Evolutionary conservation across 2,329 filamentous ascomycete species (phyloP).

Genomic region (Arthroderma sp.): DNA sequence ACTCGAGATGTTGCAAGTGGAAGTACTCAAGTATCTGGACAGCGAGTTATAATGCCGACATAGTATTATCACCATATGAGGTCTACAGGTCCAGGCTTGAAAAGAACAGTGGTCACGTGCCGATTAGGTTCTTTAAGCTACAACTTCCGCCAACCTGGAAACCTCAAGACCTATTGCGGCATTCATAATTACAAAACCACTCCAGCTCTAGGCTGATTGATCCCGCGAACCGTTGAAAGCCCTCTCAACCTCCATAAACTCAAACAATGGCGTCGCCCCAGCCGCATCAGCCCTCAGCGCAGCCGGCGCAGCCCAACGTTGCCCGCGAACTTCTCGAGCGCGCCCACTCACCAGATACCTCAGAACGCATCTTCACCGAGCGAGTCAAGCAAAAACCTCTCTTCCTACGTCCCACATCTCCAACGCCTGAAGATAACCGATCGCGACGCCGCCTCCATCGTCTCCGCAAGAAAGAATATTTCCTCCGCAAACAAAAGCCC

Average conservation of each 20-base stretch:
- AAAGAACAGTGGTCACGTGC: background rate
- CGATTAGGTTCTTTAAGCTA: background rate
- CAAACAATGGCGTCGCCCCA: conserved; percentile 1
- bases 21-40: no score
- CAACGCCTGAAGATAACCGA: conserved; percentile 42
- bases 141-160: background rate
- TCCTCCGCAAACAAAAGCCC: conserved; percentile 39
- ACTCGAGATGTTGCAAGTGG: no score
- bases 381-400: conserved; percentile 74
- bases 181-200: background rate
- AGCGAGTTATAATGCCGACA: no score
- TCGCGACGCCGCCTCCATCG: conserved; percentile 40
- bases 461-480: conserved; percentile 35
- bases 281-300: conserved; percentile 5
- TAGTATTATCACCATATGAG: no score
- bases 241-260: no score
- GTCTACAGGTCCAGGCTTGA: no score
- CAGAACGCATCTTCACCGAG: conserved; percentile 60
- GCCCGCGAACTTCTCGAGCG: conserved; percentile 57
- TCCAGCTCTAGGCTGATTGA: no score
- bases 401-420: conserved; percentile 62
- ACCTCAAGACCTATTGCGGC: background rate
- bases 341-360: conserved; percentile 63
- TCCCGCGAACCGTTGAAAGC: no score
- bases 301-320: conserved; percentile 25